A percentile compares a stretch with the other conserved stretches of the same genome.
Conservation (phyloP, 441 rosid genomes). For the Sinapis alba region DNA sequence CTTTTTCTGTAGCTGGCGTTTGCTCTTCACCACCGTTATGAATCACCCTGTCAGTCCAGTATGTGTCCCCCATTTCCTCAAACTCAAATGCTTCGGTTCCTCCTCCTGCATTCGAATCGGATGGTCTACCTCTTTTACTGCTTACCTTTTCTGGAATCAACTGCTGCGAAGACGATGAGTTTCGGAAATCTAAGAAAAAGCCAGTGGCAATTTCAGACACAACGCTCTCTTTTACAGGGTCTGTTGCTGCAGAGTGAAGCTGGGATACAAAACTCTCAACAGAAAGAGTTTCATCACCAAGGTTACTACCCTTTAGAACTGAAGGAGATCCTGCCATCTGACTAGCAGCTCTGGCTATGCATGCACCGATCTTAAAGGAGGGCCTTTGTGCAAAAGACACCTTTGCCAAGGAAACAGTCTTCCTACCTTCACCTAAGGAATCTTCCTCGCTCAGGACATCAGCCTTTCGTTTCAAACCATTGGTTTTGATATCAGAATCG, state of each 20-base stretch:
- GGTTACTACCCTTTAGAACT: constrained; percentile 53
- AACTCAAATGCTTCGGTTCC: constrained; percentile 81
- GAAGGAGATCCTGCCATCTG: constrained; percentile 82
- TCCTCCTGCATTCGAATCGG: constrained; percentile 40
- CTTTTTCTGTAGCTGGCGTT: constrained; percentile 49
- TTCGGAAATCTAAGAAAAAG: constrained; percentile 85
- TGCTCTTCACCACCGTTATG: constrained; percentile 90
- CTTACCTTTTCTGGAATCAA: constrained; percentile 41
- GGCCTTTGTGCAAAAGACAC: constrained; percentile 61
- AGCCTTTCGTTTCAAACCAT: constrained; percentile 41
- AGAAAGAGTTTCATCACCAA: constrained; percentile 61
- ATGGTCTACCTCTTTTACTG: constrained; percentile 53
- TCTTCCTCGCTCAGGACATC: constrained; percentile 61
- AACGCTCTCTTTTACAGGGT: constrained; percentile 54
- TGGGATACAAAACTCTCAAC: constrained; percentile 66
- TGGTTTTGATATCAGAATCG: constrained; percentile 19
- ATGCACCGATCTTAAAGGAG: constrained; percentile 87
- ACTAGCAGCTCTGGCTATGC: constrained; percentile 91
- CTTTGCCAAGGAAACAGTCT: constrained; percentile 65
- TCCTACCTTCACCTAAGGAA: constrained; percentile 53
- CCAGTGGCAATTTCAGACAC: constrained; percentile 50
- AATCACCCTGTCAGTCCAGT: constrained; percentile 92
- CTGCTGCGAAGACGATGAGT: constrained; percentile 51
- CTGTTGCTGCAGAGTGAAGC: constrained; percentile 67
- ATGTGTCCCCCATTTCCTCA: constrained; percentile 92